Evolutionary conservation across 2,329 filamentous ascomycete genomes (phyloP), one percentile per base, ranked within the genome.

Genomic region (Epicoccum nigrum): DNA sequence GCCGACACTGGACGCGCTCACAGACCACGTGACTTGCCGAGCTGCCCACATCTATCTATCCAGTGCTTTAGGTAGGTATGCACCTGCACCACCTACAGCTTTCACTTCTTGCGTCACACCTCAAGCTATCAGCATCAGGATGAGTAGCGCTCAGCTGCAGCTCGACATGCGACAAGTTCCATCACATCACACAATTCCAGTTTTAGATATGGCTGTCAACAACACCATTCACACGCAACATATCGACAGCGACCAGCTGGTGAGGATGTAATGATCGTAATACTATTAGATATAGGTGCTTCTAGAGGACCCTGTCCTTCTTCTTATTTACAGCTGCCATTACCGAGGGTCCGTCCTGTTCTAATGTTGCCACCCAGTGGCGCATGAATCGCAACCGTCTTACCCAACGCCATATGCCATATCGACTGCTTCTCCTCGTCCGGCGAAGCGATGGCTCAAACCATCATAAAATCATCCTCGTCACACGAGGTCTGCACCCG

Each of bases 271-370:
- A 56, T 58, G 61, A 70, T 59, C 62, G 65, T 65, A 46, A 58
- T 47, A 51, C 51, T 65, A 70, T 67, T 70, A 69, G 43, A 45
- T 67, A 62, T 56, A 46, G 20, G 51, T 63, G 52, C 40, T 61
- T 58, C 64, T 62, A 51, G 48, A 47, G 43, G 45, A 34, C 50
- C 45, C 42, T 60, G 58, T 62, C 52, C 58, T 59, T 58, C 62
- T 44, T 56, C 49, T 30, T 49, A 53, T 53, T 31, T 55, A 61
- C 62, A 41, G 60, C 60, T 48, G 46, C 63, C 63, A 68, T 67
- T 70, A 70, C 45, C 41, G 45, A 56, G 51, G 41, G 54, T 58
- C 38, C 21, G 17, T 30, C 17, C 27, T 35, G 52, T 42, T 62
- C 51, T 56, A 55, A 35, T 49, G 19, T 47, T 56, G 43, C 56